phyloP scores from a whole-genome alignment of 2,329 filamentous ascomycete genomes.

The Gaeumannomyces sp. region DNA sequence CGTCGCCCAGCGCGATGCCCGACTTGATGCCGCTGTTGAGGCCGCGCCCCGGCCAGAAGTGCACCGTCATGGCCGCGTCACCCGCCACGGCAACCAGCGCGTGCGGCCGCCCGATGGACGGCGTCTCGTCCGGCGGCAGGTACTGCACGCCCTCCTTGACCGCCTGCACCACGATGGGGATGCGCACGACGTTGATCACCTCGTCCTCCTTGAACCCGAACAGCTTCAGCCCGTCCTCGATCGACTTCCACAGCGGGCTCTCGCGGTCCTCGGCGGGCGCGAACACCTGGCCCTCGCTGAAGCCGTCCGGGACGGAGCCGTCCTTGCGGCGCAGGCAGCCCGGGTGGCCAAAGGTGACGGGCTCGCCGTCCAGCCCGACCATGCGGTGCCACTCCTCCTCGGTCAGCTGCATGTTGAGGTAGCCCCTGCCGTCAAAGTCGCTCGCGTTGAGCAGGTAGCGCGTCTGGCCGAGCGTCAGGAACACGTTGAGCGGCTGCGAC shows the following conservation, averaged over 20 bases:
- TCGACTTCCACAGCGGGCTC: slow-evolving; percentile 26
- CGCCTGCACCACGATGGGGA: slow-evolving; percentile 30
- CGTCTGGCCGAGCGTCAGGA: slow-evolving; percentile 30
- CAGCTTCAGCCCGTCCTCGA: slow-evolving; percentile 29
- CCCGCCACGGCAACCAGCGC: slow-evolving; percentile 28
- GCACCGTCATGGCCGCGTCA: slow-evolving; percentile 30
- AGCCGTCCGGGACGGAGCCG: slow-evolving; percentile 25
- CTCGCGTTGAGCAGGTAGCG: slow-evolving; percentile 30
- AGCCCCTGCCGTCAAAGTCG: slow-evolving; percentile 26
- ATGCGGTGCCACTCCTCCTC: slow-evolving; percentile 30
- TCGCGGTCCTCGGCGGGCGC: slow-evolving; percentile 25
- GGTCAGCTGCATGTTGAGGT: slow-evolving; percentile 31
- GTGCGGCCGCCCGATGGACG: slow-evolving; percentile 22
- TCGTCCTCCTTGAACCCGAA: slow-evolving; percentile 30
- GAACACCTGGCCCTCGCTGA: slow-evolving; percentile 25
- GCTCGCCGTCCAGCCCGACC: slow-evolving; percentile 24
- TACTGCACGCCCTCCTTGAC: slow-evolving; percentile 26
- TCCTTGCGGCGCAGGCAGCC: slow-evolving; percentile 24
- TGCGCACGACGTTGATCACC: slow-evolving; percentile 30
- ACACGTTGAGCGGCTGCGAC: slow-evolving; percentile 30
- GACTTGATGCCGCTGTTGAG: slow-evolving; percentile 31
- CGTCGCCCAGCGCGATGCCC: slow-evolving; percentile 28
- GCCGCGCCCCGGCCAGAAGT: slow-evolving; percentile 31
- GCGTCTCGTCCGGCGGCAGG: slow-evolving; percentile 22
- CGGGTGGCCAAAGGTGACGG: slow-evolving; percentile 27